These are phyloP conservation scores for Fusarium palustre DNA, from an alignment of 2,329 filamentous ascomycete genomes.

Conservation along the genomic window DNA sequence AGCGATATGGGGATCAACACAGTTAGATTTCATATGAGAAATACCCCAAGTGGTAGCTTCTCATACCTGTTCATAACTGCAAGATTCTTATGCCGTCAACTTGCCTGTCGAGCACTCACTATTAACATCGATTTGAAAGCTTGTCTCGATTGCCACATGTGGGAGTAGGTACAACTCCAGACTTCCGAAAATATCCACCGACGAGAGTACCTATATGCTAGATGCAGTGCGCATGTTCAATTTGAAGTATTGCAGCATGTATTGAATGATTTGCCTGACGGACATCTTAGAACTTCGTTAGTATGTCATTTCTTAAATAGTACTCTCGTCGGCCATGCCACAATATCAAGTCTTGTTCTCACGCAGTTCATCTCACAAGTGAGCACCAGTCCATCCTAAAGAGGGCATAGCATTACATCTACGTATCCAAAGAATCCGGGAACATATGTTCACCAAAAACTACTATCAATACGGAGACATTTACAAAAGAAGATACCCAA, in stretches of 20 bases:
- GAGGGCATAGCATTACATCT: not conserved
- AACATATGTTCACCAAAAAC: not conserved
- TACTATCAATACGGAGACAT: not conserved
- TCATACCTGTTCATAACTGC: rapidly evolving
- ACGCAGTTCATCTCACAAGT: not conserved
- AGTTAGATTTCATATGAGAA: not conserved
- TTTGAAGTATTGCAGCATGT: not conserved
- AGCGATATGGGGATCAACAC: not conserved
- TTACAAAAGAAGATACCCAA: constrained; percentile 5
- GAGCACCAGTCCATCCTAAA: too few relatives aligned
- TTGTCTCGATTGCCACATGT: too few relatives aligned
- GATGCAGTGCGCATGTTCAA: not conserved
- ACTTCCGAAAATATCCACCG: not conserved
- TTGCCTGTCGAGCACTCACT: too few relatives aligned
- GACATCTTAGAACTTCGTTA: not conserved
- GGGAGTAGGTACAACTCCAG: too few relatives aligned
- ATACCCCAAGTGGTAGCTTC: not conserved
- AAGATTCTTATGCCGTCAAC: not conserved
- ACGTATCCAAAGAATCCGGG: too few relatives aligned
- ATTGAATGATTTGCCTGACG: not conserved
- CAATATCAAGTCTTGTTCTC: not conserved
- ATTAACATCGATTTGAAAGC: too few relatives aligned
- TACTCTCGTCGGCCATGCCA: not conserved
- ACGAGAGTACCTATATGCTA: not conserved
- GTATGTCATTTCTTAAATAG: not conserved